Evolutionary conservation across 2,329 filamentous ascomycete genomes (phyloP).

Genomic region (Fusarium equiseti): DNA sequence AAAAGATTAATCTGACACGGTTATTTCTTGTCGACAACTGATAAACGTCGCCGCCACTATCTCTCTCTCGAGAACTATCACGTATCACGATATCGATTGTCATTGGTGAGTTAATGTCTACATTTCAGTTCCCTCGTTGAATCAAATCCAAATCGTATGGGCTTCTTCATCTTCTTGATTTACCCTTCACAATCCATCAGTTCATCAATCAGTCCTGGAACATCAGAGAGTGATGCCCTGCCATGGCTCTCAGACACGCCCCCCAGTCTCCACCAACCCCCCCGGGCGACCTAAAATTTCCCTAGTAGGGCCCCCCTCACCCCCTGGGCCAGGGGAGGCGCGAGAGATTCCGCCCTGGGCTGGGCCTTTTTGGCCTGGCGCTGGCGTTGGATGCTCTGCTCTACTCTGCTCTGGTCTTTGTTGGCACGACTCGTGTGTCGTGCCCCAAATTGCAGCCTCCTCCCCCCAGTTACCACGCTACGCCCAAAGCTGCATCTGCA

Average conservation of each 20-base stretch:
- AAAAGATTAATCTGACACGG: conserved; percentile 6
- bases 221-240: not conserved
- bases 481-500: conserved; percentile 48
- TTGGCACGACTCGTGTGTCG: conserved; percentile 50
- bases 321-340: conserved; percentile 49
- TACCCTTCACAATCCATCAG: conserved; percentile 6
- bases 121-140: not conserved
- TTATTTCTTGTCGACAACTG: not conserved
- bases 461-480: conserved; percentile 45
- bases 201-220: conserved; percentile 11
- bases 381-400: not conserved
- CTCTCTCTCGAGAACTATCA: not conserved
- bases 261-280: conserved; percentile 36
- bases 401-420: conserved; percentile 22
- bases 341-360: conserved; percentile 49
- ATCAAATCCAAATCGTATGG: not conserved
- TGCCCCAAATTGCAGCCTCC: conserved; percentile 50
- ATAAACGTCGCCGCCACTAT: not conserved
- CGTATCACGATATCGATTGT: not conserved
- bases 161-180: not conserved
- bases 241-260: conserved; percentile 16
- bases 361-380: conserved; percentile 46
- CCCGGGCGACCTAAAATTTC: conserved; percentile 25
- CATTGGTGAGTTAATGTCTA: conserved; percentile 9
- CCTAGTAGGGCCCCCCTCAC: conserved; percentile 37